phyloP scores from a whole-genome alignment of 106 monocot genomes.

The Acanthochlamys bracteata region DNA sequence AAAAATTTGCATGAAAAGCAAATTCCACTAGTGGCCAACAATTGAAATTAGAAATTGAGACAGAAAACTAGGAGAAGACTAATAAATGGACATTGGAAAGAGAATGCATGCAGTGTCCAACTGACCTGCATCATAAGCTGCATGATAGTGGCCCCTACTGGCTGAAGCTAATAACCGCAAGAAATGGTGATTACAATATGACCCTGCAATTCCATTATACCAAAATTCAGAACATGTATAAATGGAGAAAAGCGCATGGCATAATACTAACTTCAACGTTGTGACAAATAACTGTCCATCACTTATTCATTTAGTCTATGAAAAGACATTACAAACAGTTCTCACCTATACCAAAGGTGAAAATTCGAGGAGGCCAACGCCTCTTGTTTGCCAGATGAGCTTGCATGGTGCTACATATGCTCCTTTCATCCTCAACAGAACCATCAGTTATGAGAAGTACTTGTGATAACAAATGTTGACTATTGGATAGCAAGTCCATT shows the following conservation, averaged over 20 bases:
- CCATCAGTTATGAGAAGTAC: conserved; percentile 93
- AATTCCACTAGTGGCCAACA: no score
- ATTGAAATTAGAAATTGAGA: no score
- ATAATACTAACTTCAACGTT: no score
- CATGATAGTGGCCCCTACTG: conserved; percentile 74
- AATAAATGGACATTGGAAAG: no score
- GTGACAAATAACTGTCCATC: no score
- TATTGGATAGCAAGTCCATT: conserved; percentile 36
- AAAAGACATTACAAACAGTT: no score
- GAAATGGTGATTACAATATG: conserved; percentile 94
- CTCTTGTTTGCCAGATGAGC: conserved; percentile 21
- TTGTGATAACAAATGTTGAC: conserved; percentile 44
- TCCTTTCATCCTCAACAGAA: conserved; percentile 77
- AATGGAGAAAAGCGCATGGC: background rate
- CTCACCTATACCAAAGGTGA: conserved; percentile 96
- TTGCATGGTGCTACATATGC: conserved; percentile 45
- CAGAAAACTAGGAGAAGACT: no score
- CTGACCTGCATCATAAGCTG: conserved; percentile 77
- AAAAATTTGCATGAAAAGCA: no score
- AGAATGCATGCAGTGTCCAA: no score
- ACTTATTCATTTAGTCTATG: no score
- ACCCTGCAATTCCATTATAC: conserved; percentile 53
- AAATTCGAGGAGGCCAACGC: conserved; percentile 62
- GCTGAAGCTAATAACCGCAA: conserved; percentile 69
- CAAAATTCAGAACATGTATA: conserved; percentile 1